Percentiles rank a stretch among this genome's conserved stretches.
These are phyloP conservation scores for Mitragyna speciosa DNA, from an alignment of 257 asterid genomes.

Conservation along the genomic window DNA sequence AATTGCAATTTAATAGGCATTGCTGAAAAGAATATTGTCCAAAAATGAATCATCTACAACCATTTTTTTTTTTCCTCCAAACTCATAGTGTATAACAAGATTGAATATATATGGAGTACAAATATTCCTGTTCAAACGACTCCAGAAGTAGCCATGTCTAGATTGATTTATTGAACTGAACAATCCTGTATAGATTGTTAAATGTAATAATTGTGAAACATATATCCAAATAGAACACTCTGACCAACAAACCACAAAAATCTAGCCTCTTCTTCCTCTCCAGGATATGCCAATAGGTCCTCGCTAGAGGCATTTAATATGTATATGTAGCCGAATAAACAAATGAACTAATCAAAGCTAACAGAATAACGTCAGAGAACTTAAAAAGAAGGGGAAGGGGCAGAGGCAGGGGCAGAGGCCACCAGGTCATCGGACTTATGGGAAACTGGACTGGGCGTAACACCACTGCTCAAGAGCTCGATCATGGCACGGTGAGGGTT, in stretches of 20 bases:
- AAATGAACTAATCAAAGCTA: background rate
- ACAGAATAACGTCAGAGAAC: background rate
- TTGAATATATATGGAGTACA: background rate
- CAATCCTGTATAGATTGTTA: background rate
- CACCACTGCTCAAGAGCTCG: constrained; percentile 60
- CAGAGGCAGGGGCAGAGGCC: constrained; percentile 35
- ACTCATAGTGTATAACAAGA: background rate
- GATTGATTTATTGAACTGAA: background rate
- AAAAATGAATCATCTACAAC: background rate
- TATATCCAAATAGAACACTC: background rate
- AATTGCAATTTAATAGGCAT: background rate
- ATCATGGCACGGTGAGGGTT: constrained; percentile 64
- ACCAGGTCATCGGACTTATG: constrained; percentile 5
- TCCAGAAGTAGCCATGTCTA: background rate
- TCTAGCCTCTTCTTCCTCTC: background rate
- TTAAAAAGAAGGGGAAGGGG: constrained; percentile 33
- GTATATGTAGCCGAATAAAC: background rate
- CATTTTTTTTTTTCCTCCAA: background rate
- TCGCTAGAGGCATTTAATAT: background rate
- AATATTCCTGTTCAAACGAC: background rate
- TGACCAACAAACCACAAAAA: background rate
- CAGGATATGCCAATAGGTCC: background rate
- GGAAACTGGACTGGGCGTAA: constrained; percentile 33
- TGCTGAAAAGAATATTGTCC: background rate
- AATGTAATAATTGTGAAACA: background rate